Base-by-base conservation (phyloP, 2,329 filamentous ascomycete species). In the Aspergillaceae sp. region DNA sequence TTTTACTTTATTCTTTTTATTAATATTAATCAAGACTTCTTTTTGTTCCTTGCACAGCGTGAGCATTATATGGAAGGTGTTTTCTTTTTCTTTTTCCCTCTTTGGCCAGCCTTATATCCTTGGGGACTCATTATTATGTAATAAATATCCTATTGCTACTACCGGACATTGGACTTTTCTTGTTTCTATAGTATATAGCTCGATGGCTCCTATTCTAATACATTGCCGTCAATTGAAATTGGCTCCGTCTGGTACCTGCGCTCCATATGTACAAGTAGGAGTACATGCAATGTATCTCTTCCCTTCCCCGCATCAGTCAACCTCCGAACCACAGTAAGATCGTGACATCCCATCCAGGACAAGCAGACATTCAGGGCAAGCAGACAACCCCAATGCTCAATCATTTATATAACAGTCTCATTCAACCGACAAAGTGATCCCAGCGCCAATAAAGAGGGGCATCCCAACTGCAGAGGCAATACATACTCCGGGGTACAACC, bases 1-100 rank as follows among this genome's bases (percentile, higher is more conserved):
- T 42, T 41, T 44, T 46, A 8, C 34, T 40, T 46, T 41, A 40
- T 29, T 37, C 7, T 38, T 50, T 33, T 35, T 37, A 7, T 37
- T 19, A 6, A 19, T 19, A n/a, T 26, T 37, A n/a, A 19, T 11
- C 35, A 19, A 37, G 19, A 26, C 2, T 28, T 4, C 5, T 28
- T 19, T 38, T 38, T 19, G 7, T 11, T 8, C 27, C 11, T 8
- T 19, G 11, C 10, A 38, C 19, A 26, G 34, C 26, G 36, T 38
- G 11, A 8, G 7, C 26, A 19, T n/a, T n/a, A 36, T 36, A 38
- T 38, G 26, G 11, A 32, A 6, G 30, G 8, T 19, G 19, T 19
- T 19, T n/a, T n/a, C n/a, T n/a, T n/a, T n/a, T n/a, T n/a, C n/a
- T n/a, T n/a, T n/a, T n/a, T n/a, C n/a, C 19, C 19, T 19, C 19